Conservation (phyloP, 768 basidiomycete species). For the Mycena vulgaris region DNA sequence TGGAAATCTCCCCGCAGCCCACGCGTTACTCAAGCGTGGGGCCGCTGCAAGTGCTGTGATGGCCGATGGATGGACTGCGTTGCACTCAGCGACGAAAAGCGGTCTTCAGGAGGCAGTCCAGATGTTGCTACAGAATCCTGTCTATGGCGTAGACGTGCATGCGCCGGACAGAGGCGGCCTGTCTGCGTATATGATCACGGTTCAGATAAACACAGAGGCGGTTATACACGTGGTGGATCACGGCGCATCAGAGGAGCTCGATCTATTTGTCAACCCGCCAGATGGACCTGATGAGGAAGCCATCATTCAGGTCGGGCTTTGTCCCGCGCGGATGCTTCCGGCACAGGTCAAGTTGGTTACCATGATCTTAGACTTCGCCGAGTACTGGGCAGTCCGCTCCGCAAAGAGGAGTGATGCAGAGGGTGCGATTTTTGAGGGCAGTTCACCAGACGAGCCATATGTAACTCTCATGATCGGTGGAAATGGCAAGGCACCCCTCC, state of each 20-base stretch:
- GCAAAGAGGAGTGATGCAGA: neutral
- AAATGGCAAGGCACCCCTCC: neutral
- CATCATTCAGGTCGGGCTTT: neutral
- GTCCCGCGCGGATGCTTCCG: neutral
- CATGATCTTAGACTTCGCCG: conserved; percentile 4
- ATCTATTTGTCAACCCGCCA: neutral
- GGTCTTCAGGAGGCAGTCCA: neutral
- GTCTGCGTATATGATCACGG: neutral
- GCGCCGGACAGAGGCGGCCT: neutral
- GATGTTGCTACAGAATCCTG: neutral
- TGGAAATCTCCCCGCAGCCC: neutral
- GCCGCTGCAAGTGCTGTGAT: neutral
- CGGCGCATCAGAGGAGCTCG: neutral
- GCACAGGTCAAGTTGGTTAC: neutral
- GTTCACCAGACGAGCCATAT: neutral
- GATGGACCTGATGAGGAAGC: neutral
- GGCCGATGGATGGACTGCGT: neutral
- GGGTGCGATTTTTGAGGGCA: neutral
- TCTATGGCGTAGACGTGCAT: neutral
- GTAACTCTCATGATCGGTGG: neutral
- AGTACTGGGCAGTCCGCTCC: conserved; percentile 1
- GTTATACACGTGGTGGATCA: neutral
- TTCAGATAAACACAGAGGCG: neutral
- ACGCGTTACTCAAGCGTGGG: neutral
- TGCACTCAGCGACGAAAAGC: neutral